Evolutionary conservation across 1,284 basidiomycete genomes (phyloP).

Genomic region (Gymnopus androsaceus): DNA sequence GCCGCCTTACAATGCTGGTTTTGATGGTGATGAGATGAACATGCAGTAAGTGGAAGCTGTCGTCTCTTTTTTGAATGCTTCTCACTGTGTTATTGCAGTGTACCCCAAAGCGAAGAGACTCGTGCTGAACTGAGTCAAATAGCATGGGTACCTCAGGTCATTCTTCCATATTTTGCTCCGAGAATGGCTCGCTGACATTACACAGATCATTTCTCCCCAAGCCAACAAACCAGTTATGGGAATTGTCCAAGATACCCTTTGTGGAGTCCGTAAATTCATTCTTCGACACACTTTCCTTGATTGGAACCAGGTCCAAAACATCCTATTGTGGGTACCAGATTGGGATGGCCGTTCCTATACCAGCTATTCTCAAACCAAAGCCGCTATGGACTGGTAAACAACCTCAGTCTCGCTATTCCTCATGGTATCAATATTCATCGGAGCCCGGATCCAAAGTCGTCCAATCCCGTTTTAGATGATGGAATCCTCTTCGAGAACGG

Average conservation of each 20-base stretch:
- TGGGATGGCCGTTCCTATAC: slow-evolving; percentile 97
- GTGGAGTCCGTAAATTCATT: slow-evolving; percentile 97
- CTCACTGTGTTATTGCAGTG: slow-evolving; percentile 63
- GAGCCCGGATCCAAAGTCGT: slow-evolving; percentile 76
- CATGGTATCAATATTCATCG: slow-evolving; percentile 94
- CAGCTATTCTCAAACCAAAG: slow-evolving; percentile 95
- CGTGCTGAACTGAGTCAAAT: slow-evolving; percentile 97
- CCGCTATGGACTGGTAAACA: slow-evolving; percentile 99
- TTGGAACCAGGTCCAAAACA: slow-evolving; percentile 94
- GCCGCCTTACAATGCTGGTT: slow-evolving; percentile 75
- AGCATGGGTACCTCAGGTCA: slow-evolving; percentile 96
- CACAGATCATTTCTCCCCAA: slow-evolving; percentile 96
- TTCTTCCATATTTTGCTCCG: slow-evolving; percentile 21
- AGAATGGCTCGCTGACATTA: not conserved
- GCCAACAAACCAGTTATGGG: slow-evolving; percentile 99
- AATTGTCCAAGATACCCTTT: slow-evolving; percentile 98
- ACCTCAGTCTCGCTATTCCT: slow-evolving; percentile 88
- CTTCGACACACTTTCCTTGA: slow-evolving; percentile 93
- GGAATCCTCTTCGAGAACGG: too few species aligned
- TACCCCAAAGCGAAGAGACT: slow-evolving; percentile 97
- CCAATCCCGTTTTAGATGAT: slow-evolving; percentile 95
- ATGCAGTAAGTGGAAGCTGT: too few species aligned
- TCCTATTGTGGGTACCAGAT: slow-evolving; percentile 93
- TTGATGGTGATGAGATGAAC: slow-evolving; percentile 74
- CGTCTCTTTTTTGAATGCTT: too few species aligned